Evolutionary conservation across 345 rosid species (phyloP).

Genomic region (Acer saccharum): DNA sequence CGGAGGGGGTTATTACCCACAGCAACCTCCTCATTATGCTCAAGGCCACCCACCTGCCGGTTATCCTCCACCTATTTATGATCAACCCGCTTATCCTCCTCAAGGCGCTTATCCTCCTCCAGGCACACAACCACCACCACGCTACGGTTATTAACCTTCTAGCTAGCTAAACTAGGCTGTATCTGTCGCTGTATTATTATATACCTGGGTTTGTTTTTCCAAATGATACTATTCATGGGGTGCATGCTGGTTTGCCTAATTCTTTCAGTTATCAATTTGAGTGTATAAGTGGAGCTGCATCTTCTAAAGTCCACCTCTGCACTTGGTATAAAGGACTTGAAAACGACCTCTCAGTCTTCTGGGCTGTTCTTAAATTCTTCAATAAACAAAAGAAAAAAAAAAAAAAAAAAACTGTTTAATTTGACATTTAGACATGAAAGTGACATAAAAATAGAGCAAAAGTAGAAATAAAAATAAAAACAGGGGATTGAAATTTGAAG

Average conservation of each 20-base stretch:
- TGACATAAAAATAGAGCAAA: slow-evolving; percentile 14
- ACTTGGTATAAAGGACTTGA: slow-evolving; percentile 49
- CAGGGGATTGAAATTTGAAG: slow-evolving; percentile 18
- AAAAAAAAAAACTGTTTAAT: background rate
- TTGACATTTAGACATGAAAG: slow-evolving; percentile 7
- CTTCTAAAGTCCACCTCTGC: too few relatives aligned
- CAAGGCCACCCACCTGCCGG: slow-evolving; percentile 55
- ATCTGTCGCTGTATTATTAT: background rate
- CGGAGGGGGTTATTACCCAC: slow-evolving; percentile 34
- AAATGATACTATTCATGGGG: background rate
- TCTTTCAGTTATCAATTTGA: background rate
- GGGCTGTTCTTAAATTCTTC: slow-evolving; percentile 32
- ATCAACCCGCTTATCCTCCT: slow-evolving; percentile 25
- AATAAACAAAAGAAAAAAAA: slow-evolving; percentile 10
- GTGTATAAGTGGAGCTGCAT: background rate
- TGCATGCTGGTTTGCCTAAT: slow-evolving; percentile 1
- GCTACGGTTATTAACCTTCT: background rate
- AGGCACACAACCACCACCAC: background rate
- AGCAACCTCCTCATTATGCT: slow-evolving; percentile 45
- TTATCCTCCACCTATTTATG: slow-evolving; percentile 54
- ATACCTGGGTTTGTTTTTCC: background rate
- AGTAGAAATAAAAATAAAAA: background rate
- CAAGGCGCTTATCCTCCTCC: too few relatives aligned
- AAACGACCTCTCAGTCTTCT: slow-evolving; percentile 38
- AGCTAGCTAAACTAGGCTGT: slow-evolving; percentile 48